Conservation (phyloP, 2,329 filamentous ascomycete genomes). For the Colletotrichum melonis region DNA sequence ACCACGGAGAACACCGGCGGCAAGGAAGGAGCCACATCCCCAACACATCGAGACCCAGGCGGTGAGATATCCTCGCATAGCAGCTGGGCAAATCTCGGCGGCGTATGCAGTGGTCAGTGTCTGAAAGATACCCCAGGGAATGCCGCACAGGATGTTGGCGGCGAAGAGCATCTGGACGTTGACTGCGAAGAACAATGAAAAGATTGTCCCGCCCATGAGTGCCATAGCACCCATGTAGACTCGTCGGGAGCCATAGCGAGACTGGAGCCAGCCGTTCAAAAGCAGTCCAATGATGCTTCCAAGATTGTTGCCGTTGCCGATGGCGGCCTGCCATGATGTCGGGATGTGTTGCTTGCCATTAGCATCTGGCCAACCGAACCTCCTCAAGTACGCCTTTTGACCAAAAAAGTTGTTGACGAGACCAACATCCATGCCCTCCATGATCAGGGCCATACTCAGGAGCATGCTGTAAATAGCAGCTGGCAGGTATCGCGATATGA, state of each 20-base stretch:
- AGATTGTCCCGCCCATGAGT: conserved; percentile 49
- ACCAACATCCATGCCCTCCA: conserved; percentile 51
- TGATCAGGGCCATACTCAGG: conserved; percentile 45
- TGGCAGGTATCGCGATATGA: conserved; percentile 45
- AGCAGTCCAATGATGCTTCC: conserved; percentile 57
- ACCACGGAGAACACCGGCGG: conserved; percentile 47
- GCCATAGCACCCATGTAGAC: conserved; percentile 51
- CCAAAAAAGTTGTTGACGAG: conserved; percentile 53
- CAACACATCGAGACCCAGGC: conserved; percentile 54
- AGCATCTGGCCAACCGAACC: conserved; percentile 47
- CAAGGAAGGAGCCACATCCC: conserved; percentile 50
- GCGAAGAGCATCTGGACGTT: conserved; percentile 46
- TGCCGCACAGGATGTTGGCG: conserved; percentile 38
- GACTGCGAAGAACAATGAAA: conserved; percentile 49
- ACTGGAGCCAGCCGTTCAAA: conserved; percentile 52
- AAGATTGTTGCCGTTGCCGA: conserved; percentile 52
- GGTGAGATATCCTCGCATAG: conserved; percentile 53
- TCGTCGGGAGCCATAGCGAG: conserved; percentile 46
- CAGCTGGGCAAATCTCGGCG: conserved; percentile 49
- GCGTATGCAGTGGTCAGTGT: conserved; percentile 52
- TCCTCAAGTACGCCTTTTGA: conserved; percentile 43
- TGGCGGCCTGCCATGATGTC: conserved; percentile 56
- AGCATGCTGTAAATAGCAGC: conserved; percentile 43
- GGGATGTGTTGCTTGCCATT: conserved; percentile 54
- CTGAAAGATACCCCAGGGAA: conserved; percentile 50